phyloP scores from a whole-genome alignment of 371 early-diverging fungal genomes.

The Mucor circinelloides region DNA sequence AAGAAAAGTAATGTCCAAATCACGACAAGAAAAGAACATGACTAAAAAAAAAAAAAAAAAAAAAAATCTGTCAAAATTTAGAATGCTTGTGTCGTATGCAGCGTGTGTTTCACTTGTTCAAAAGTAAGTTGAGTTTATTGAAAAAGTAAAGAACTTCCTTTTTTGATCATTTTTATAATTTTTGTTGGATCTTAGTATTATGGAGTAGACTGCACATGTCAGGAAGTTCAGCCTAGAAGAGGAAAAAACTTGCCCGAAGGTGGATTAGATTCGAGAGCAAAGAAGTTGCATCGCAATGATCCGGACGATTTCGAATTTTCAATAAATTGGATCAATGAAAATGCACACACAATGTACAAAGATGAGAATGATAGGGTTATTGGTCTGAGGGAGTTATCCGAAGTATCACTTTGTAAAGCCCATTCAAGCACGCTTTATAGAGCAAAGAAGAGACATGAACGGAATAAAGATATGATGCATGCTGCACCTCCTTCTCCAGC shows the following conservation, averaged over 20 bases:
- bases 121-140: conserved; percentile 14
- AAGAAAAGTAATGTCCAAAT: conserved; percentile 1
- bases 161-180: neutral
- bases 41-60: neutral
- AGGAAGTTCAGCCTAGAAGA: conserved; percentile 34
- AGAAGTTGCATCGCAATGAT: conserved; percentile 26
- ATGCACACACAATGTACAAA: conserved; percentile 28
- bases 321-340: conserved; percentile 31
- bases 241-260: conserved; percentile 38
- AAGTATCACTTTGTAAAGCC: conserved; percentile 43
- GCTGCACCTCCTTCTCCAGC: conserved; percentile 20
- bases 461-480: conserved; percentile 7
- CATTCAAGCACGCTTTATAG: conserved; percentile 39
- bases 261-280: conserved; percentile 38
- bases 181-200: conserved; percentile 25
- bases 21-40: neutral
- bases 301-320: conserved; percentile 38
- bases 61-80: neutral
- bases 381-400: conserved; percentile 19
- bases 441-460: conserved; percentile 38
- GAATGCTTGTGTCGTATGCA: conserved; percentile 30
- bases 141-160: neutral
- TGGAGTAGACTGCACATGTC: conserved; percentile 30
- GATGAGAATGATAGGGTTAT: conserved; percentile 17
- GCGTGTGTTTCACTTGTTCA: conserved; percentile 32